Evolutionary conservation across 257 asterid genomes (phyloP), one percentile per base, ranked within the genome.

Genomic region (Cinchona pubescens): DNA sequence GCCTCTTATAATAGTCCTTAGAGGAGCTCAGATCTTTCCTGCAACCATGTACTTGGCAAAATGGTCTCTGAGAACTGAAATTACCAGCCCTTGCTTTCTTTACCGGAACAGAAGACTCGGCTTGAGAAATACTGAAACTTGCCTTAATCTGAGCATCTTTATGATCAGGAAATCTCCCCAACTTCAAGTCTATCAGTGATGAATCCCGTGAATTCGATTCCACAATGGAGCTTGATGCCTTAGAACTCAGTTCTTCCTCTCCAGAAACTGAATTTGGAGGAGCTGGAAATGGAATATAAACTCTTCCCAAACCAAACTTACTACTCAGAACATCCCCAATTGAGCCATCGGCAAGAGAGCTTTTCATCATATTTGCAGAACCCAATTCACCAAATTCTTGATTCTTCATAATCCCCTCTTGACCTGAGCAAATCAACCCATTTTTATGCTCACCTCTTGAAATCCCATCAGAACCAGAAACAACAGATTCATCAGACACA

Each of bases 1-100:
- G 89, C 84, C 87, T 83, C 79, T 81, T 83, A 51, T 85, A 83
- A 68, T 85, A 85, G 65, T 85, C 85, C 56, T 85, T 85, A 56
- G 72, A 83, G 62, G 83, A 70, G 77, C 79, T 78, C 35, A 85
- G 89, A 76, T 85, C 89, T 79, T 76, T 83, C 71, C 71, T 74
- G 78, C 89, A 85, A 40, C 89, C 89, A 56, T 69, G 77, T 38
- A 83, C 89, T 78, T 85, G 89, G 73, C 89, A 85, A 48, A 46
- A 80, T 67, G 88, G 75, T 56, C 32, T 81, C 68, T 61, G 81
- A 21, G 79, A 73, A 63, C 67, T 80, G 75, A 72, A 64, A 51
- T 76, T 76, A 60, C 86, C 88, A 16, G 64, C 69, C 73, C 88
- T 49, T 42, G 77, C 71, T 82, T 84, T 78, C 60, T 85, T 85